These are phyloP conservation scores for Vigna nakashimae DNA, from an alignment of 306 rosid genomes.

Conservation along the genomic window DNA sequence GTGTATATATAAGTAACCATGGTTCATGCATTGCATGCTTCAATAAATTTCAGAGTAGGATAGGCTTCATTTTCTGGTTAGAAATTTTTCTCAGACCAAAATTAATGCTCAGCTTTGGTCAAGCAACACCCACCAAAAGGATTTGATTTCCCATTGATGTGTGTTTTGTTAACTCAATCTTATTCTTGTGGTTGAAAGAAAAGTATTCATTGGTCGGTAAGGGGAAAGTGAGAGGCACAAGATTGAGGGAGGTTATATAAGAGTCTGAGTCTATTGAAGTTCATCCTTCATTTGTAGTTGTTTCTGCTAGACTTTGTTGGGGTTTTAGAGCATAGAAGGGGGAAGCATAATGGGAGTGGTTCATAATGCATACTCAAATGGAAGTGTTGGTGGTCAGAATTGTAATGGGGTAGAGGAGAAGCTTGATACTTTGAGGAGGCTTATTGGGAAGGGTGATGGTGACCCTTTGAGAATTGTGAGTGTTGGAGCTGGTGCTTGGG, in stretches of 20 bases:
- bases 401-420: slow-evolving; percentile 73
- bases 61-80: slow-evolving; percentile 43
- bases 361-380: slow-evolving; percentile 57
- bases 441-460: slow-evolving; percentile 62
- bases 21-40: slow-evolving; percentile 40
- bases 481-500: slow-evolving; percentile 98
- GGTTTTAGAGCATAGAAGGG: slow-evolving; percentile 49
- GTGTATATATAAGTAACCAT: not conserved
- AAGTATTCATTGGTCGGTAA: slow-evolving; percentile 29
- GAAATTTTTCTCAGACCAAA: slow-evolving; percentile 38
- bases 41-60: slow-evolving; percentile 37
- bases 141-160: slow-evolving; percentile 46
- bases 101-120: slow-evolving; percentile 45
- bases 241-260: slow-evolving; percentile 39
- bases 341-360: slow-evolving; percentile 60
- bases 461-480: slow-evolving; percentile 91
- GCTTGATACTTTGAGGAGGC: slow-evolving; percentile 71
- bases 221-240: slow-evolving; percentile 34
- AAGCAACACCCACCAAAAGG: slow-evolving; percentile 55
- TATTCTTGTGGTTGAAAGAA: slow-evolving; percentile 38
- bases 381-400: slow-evolving; percentile 62
- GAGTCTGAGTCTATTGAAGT: slow-evolving; percentile 28
- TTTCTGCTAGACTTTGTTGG: not conserved
- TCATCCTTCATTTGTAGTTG: slow-evolving; percentile 21
- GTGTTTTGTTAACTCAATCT: slow-evolving; percentile 35